Base-by-base conservation (phyloP, 192 early-diverging fungal species). In the Podila verticillata region DNA sequence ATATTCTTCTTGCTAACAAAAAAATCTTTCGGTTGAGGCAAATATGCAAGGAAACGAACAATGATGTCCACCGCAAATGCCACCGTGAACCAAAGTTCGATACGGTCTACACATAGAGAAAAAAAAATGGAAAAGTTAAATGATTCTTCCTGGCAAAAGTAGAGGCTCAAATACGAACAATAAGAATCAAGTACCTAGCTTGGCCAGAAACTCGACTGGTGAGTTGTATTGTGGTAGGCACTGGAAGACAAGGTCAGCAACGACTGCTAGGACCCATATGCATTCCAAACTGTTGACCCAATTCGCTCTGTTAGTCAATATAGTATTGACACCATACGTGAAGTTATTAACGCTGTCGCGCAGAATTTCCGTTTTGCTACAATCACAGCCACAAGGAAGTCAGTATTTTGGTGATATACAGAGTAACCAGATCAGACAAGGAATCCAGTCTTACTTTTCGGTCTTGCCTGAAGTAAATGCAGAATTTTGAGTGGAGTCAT, bases 401-500 rank as follows among this genome's bases (percentile, higher is more conserved):
- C 39, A 44, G 39, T 44, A 44, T 44, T 44, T 44, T 15, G 12
- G 15, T 15, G 39, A 15, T 44, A 44, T 0, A 7, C 22, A 44
- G 13, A 26, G 28, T 39, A 19, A 13, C n/a, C 17, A 15, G 36
- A 70, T 36, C 32, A 35, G 7, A 36, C 35, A 26, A 20, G 32
- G 29, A 19, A 19, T 29, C 2, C 15, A 44, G 20, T 22, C 63
- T 56, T 59, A 68, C 71, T 47, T 81, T 1, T 73, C 71, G 56
- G 82, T 79, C 82, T 57, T 85, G n/a, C 84, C 85, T 13, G 79
- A 81, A 7, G 86, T 86, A 67, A 90, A 90, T 4, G 89, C 89
- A 2, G 87, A 89, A 58, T 88, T 87, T 22, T 89, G 72, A 30
- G 85, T 73, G 48, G 73, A 73, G 63, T 89, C 88, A 64, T 88